Conservation (phyloP, 2,329 filamentous ascomycete genomes). For the Knufia fluminis region DNA sequence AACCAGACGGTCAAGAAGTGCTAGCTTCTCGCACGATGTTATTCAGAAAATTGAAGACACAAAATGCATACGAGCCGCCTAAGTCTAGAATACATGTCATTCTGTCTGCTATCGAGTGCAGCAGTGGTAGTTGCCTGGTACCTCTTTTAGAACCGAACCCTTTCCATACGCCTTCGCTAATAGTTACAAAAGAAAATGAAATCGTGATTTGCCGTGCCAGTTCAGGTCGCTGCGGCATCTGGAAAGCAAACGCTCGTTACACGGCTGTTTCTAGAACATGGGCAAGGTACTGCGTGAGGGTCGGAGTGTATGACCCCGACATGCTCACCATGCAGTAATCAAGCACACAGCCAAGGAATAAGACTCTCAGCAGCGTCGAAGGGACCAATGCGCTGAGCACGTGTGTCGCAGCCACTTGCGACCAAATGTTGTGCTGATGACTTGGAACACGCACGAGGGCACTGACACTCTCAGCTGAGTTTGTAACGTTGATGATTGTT, state of each 20-base stretch:
- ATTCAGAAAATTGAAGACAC: too few species aligned
- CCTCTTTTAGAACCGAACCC: neutral
- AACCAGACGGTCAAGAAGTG: too few species aligned
- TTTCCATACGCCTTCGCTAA: neutral
- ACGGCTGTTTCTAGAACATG: constrained; percentile 2
- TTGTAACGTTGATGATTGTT: constrained; percentile 4
- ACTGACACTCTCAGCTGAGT: neutral
- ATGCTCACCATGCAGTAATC: constrained; percentile 8
- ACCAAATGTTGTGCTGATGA: constrained; percentile 5
- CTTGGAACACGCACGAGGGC: neutral
- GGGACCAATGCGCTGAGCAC: constrained; percentile 7
- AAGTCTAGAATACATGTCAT: neutral
- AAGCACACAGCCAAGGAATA: constrained; percentile 5
- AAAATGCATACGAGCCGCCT: too few species aligned
- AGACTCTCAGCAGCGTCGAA: neutral
- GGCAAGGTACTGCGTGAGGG: neutral
- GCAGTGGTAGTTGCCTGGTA: neutral
- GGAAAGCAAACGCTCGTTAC: neutral
- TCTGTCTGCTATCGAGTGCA: neutral
- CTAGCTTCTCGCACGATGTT: too few species aligned
- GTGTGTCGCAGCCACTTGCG: constrained; percentile 5
- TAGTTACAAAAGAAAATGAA: neutral
- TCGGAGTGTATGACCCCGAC: neutral
- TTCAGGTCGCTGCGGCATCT: neutral
- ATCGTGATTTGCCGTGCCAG: neutral